Percentiles rank a stretch among this genome's conserved stretches.
These are phyloP conservation scores for Chaetomium globosum DNA, from an alignment of 2,329 filamentous ascomycete species.

Conservation along the genomic window DNA sequence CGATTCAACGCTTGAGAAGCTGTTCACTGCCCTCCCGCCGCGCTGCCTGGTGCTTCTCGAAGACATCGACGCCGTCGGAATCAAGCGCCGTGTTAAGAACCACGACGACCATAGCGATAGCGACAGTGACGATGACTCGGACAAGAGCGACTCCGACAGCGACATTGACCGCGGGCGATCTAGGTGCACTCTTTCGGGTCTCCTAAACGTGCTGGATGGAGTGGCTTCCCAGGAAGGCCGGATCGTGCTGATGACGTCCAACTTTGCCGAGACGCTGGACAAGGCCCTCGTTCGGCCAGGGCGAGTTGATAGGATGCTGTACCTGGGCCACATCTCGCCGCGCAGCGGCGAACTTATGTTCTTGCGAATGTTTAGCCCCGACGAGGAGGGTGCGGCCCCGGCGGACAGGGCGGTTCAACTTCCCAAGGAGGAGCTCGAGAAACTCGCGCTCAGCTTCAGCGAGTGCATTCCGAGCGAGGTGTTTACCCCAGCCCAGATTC, in stretches of 20 bases:
- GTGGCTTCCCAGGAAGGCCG: slow-evolving; percentile 70
- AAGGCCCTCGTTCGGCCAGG: slow-evolving; percentile 66
- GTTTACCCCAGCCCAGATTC: slow-evolving; percentile 54
- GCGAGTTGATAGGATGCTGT: slow-evolving; percentile 65
- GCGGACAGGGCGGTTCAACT: slow-evolving; percentile 19
- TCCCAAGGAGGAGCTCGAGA: slow-evolving; percentile 39
- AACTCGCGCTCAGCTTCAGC: slow-evolving; percentile 59
- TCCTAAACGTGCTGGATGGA: slow-evolving; percentile 72
- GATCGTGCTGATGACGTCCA: slow-evolving; percentile 75
- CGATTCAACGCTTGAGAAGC: slow-evolving; percentile 40
- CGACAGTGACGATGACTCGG: slow-evolving; percentile 33
- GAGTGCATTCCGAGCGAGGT: slow-evolving; percentile 52
- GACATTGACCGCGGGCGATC: slow-evolving; percentile 28
- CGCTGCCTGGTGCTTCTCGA: slow-evolving; percentile 56
- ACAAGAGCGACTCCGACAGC: slow-evolving; percentile 17
- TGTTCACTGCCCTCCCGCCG: slow-evolving; percentile 42
- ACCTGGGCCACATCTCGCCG: slow-evolving; percentile 55
- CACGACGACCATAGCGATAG: slow-evolving; percentile 16
- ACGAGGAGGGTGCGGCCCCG: slow-evolving; percentile 33
- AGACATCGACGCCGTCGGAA: slow-evolving; percentile 58
- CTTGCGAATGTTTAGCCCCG: slow-evolving; percentile 49
- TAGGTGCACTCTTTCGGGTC: slow-evolving; percentile 60
- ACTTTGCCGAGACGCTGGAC: slow-evolving; percentile 66
- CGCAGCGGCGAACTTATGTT: slow-evolving; percentile 52
- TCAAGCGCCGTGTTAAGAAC: slow-evolving; percentile 41